A percentile compares a stretch with the other conserved stretches of the same genome.
Conservation (phyloP, 768 basidiomycete genomes). For the Zangia roseola region DNA sequence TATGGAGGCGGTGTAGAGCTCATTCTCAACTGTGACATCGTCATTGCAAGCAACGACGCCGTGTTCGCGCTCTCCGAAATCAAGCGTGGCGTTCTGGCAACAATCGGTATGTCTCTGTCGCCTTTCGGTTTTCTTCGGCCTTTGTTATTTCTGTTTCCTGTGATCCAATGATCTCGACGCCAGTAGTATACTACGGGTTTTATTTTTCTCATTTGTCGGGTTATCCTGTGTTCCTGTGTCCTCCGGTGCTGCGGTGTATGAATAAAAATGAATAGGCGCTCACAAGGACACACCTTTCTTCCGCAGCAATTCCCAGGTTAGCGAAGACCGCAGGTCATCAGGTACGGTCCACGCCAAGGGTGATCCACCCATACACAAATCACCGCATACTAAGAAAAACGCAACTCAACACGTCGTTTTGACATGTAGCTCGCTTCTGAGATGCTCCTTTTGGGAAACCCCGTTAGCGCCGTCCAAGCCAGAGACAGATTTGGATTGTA, state of each 20-base stretch:
- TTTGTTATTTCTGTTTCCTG: background rate
- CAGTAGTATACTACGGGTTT: background rate
- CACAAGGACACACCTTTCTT: conserved; percentile 3
- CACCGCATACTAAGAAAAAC: conserved; percentile 16
- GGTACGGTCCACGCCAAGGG: conserved; percentile 38
- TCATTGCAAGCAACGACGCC: conserved; percentile 64
- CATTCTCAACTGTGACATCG: conserved; percentile 74
- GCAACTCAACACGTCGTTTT: background rate
- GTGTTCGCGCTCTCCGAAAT: conserved; percentile 78
- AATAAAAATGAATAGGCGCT: conserved; percentile 9
- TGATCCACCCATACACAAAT: conserved; percentile 6
- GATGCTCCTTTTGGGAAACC: conserved; percentile 69
- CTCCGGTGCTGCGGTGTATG: conserved; percentile 1
- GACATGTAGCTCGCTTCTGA: conserved; percentile 65
- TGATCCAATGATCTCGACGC: background rate
- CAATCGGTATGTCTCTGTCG: conserved; percentile 52
- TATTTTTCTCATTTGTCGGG: conserved; percentile 2
- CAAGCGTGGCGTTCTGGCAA: conserved; percentile 70
- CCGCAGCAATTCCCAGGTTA: conserved; percentile 65
- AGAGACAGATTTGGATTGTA: conserved; percentile 73
- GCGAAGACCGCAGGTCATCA: conserved; percentile 70
- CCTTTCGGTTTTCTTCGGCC: background rate
- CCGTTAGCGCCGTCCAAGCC: conserved; percentile 67
- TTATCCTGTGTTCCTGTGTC: background rate
- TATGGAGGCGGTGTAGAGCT: conserved; percentile 69